Percentiles rank a stretch among this genome's conserved stretches.
Conservation (phyloP, 257 asterid genomes). For the Parsonsia alboflavescens region DNA sequence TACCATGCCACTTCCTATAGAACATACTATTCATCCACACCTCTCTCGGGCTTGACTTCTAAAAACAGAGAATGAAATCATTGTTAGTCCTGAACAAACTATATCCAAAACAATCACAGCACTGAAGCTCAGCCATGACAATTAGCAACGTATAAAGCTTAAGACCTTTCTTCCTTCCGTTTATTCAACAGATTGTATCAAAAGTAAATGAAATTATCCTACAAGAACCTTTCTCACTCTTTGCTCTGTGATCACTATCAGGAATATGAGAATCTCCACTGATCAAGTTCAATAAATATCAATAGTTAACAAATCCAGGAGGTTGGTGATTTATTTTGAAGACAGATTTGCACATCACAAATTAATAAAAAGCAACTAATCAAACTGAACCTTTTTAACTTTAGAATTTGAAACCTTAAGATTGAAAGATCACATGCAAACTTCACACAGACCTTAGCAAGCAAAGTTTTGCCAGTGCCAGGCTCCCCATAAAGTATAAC, state of each 20-base stretch:
- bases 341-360: background rate
- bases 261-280: background rate
- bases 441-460: constrained; percentile 68
- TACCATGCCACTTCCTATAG: background rate
- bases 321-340: background rate
- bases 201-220: background rate
- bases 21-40: background rate
- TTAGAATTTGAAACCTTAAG: background rate
- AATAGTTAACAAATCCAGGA: background rate
- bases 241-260: background rate
- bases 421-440: background rate
- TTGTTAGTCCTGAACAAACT: background rate
- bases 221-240: background rate
- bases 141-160: background rate
- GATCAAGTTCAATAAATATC: background rate
- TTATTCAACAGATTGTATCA: background rate
- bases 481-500: constrained; percentile 97
- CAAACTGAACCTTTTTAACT: background rate
- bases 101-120: background rate
- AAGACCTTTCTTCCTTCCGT: background rate
- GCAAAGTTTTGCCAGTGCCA: constrained; percentile 91
- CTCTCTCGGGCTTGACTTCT: background rate
- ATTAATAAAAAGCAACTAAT: background rate
- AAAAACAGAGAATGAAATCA: background rate
- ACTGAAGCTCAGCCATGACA: background rate